Base-by-base conservation (phyloP, 805 yeast genomes). In the Tetrapisispora iriomotensis region DNA sequence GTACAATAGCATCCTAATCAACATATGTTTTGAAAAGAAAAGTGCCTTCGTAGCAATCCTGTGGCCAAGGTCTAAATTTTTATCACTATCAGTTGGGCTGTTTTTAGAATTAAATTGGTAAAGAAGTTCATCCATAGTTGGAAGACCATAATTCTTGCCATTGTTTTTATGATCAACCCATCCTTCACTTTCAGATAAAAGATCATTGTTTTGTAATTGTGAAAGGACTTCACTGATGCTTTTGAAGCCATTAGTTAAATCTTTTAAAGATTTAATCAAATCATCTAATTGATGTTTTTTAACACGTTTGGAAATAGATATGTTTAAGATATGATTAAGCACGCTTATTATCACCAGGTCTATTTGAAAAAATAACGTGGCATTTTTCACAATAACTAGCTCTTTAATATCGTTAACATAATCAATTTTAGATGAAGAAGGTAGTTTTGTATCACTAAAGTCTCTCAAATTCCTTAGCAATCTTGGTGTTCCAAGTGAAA, bases 1-100 rank as follows among this genome's bases (percentile, higher is more conserved):
- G 45, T 71, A 75, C 14, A 71, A 55, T 51, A 74, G 50, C 64
- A 73, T 69, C 46, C 75, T 68, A 25, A 72, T 55, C 4, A 60
- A 49, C 14, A 65, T 51, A 46, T 66, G 70, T 23, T 62, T 53
- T 6, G 61, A 55, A 43, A 67, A 65, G 32, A 66, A 61, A 20
- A 65, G 41, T 2, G 68, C 71, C 40, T 65, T 57, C 1, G 68
- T 60, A 0, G 66, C 61, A 10, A 65, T 56, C 20, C 59, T 63
- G 36, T 67, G 70, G 15, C 70, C 65, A n/a, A 64, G 41, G 20
- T 61, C 57, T 27, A 57, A 48, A 39, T 56, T 58, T 45, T 56
- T 54, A 18, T 64, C 67, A 21, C 23, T 30, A 6, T 38, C 39
- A 10, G 18, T n/a, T 7, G 21, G 18, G 13, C 4, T 12, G 3